Evolutionary conservation across 176 grass and related monocot genomes (phyloP).

Genomic region (Phragmites australis): DNA sequence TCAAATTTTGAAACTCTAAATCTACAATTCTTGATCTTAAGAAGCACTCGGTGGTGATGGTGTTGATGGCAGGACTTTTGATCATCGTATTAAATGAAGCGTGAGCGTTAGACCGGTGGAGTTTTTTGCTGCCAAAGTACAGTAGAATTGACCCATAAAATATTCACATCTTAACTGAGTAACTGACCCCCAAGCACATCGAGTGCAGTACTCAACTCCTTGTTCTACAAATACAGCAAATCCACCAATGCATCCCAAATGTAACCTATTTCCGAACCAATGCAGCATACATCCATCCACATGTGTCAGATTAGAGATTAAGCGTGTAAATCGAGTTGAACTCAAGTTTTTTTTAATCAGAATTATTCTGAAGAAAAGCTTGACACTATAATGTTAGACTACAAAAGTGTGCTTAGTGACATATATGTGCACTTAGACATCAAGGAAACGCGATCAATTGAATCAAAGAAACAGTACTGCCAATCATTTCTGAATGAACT

Average conservation of each 20-base stretch:
- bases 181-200: too few relatives aligned
- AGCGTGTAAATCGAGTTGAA: background rate
- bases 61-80: too few relatives aligned
- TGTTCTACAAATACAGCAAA: too few relatives aligned
- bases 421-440: background rate
- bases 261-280: background rate
- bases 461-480: background rate
- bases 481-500: background rate
- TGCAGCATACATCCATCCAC: background rate
- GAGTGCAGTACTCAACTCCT: too few relatives aligned
- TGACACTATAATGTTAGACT: background rate
- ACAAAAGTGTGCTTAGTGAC: background rate
- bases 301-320: background rate
- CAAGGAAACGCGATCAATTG: background rate
- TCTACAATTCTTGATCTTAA: too few relatives aligned
- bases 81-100: too few relatives aligned
- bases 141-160: background rate
- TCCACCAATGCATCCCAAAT: background rate
- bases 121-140: too few relatives aligned
- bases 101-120: too few relatives aligned
- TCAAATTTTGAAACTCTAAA: too few relatives aligned
- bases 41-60: too few relatives aligned
- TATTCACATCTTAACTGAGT: background rate
- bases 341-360: background rate
- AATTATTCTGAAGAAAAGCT: background rate